Percentiles rank a stretch among this genome's conserved stretches.
Evolutionary conservation across 495 filamentous ascomycete species (phyloP).

Genomic region (Parathielavia hyrcaniae): DNA sequence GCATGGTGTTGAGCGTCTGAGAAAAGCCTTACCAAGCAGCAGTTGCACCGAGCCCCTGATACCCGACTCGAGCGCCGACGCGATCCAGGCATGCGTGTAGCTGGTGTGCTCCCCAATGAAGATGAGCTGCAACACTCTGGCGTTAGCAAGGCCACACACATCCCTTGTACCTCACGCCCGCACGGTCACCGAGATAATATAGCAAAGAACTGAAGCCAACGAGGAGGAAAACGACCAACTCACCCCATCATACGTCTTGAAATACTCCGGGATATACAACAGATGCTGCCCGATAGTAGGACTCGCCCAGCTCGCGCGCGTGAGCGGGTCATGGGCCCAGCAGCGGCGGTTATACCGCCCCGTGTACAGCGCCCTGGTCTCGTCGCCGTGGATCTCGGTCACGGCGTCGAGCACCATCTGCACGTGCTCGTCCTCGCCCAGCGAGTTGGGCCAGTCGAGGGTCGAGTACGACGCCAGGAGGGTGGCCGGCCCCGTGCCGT

Average conservation of each 20-base stretch:
- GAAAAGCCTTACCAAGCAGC: conserved; percentile 39
- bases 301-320: conserved; percentile 50
- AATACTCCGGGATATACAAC: conserved; percentile 62
- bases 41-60: conserved; percentile 60
- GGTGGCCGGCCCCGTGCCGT: conserved; percentile 54
- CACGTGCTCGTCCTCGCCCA: conserved; percentile 23
- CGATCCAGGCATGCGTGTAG: conserved; percentile 72
- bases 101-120: conserved; percentile 67
- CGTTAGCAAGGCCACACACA: neutral
- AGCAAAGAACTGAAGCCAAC: neutral
- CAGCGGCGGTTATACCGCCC: conserved; percentile 54
- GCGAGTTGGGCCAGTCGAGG: conserved; percentile 35
- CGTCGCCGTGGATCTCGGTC: conserved; percentile 53
- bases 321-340: conserved; percentile 52
- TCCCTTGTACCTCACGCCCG: too few species aligned
- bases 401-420: conserved; percentile 42
- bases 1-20: too few species aligned
- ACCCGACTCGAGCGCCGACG: conserved; percentile 59
- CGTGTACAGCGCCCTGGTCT: conserved; percentile 52
- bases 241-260: conserved; percentile 57
- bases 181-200: too few species aligned
- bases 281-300: conserved; percentile 56
- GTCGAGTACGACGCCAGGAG: conserved; percentile 54
- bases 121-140: conserved; percentile 41
- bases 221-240: conserved; percentile 2